These are phyloP conservation scores for Apostasia shenzhenica DNA, from an alignment of 106 monocot genomes.

Conservation along the genomic window DNA sequence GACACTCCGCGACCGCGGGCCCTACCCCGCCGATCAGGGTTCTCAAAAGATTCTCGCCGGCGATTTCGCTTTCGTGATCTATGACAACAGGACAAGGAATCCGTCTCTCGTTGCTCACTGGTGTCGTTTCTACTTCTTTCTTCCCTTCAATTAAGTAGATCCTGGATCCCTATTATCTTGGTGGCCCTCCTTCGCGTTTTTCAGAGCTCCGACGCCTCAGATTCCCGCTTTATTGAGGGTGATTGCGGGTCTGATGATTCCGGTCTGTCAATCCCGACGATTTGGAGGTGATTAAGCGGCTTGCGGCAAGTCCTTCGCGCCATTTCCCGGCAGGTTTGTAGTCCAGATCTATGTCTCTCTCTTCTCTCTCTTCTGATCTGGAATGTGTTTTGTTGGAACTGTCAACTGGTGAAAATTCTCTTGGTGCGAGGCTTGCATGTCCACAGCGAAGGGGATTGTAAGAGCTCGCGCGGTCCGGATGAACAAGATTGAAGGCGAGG, in stretches of 20 bases:
- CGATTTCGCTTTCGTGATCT: constrained; percentile 77
- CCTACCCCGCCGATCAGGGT: constrained; percentile 96
- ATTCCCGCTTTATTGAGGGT: constrained; percentile 80
- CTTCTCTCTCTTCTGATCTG: no score
- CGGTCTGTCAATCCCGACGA: constrained; percentile 80
- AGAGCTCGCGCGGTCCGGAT: constrained; percentile 93
- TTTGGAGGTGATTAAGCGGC: constrained; percentile 47
- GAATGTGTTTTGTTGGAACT: background rate
- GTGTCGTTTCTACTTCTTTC: constrained; percentile 15
- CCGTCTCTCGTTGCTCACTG: constrained; percentile 78
- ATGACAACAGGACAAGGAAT: constrained; percentile 46
- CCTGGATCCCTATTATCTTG: background rate
- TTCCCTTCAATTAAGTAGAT: background rate
- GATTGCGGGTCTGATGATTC: constrained; percentile 74
- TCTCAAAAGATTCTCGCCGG: constrained; percentile 75
- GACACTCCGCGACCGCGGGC: constrained; percentile 89
- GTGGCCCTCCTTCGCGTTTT: background rate
- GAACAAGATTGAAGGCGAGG: constrained; percentile 93
- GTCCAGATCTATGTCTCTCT: background rate
- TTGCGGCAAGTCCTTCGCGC: constrained; percentile 91
- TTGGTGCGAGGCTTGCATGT: constrained; percentile 81
- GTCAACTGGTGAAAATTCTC: background rate
- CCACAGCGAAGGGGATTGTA: constrained; percentile 77
- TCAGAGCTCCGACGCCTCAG: constrained; percentile 51
- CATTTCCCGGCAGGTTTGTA: constrained; percentile 70